Percentiles rank a stretch among this genome's conserved stretches.
Conservation (phyloP, 75 land plant species). For the Sequoiadendron giganteum region DNA sequence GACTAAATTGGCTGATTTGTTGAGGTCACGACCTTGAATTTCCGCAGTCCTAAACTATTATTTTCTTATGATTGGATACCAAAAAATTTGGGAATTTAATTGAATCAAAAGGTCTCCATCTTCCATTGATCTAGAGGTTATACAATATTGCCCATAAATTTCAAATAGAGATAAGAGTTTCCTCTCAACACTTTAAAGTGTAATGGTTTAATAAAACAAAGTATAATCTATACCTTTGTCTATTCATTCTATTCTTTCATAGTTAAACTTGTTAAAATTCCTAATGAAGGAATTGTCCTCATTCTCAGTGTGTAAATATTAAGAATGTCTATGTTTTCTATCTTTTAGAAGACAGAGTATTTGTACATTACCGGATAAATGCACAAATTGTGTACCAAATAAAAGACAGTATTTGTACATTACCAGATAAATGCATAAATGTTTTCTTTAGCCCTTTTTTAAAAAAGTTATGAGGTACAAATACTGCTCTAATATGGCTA, state of each 20-base stretch:
- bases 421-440: too few species aligned
- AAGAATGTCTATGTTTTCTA: too few species aligned
- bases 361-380: too few species aligned
- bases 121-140: background rate
- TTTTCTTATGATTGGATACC: background rate
- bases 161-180: background rate
- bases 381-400: too few species aligned
- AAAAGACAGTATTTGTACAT: too few species aligned
- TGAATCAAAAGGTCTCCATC: background rate
- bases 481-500: too few species aligned
- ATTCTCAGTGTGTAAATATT: background rate
- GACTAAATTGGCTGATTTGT: too few species aligned
- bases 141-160: background rate
- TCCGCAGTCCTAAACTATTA: too few species aligned
- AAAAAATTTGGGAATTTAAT: background rate
- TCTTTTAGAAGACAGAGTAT: too few species aligned
- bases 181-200: background rate
- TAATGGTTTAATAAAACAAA: background rate
- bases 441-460: too few species aligned
- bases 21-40: too few species aligned
- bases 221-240: background rate
- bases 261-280: background rate
- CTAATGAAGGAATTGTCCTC: background rate
- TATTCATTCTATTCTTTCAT: conserved; percentile 12
- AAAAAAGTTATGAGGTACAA: too few species aligned